These are phyloP conservation scores for Suillus weaverae DNA, from an alignment of 768 basidiomycete genomes.

Conservation along the genomic window DNA sequence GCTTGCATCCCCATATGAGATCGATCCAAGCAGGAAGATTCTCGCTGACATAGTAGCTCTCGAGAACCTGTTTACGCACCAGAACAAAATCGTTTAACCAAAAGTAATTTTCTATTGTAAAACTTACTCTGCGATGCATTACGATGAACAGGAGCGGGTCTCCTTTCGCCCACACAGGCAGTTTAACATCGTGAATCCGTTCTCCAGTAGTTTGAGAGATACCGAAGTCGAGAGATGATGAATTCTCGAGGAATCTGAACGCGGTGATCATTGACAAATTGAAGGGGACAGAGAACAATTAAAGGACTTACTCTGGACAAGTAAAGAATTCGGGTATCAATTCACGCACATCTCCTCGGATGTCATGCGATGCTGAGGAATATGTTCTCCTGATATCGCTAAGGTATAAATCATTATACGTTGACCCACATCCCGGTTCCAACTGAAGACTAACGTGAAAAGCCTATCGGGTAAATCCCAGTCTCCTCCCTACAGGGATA, in stretches of 20 bases:
- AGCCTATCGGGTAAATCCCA: conserved; percentile 92
- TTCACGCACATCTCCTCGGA: conserved; percentile 91
- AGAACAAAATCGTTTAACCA: not conserved
- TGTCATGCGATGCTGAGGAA: conserved; percentile 80
- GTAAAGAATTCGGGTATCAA: conserved; percentile 89
- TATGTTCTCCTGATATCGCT: conserved; percentile 83
- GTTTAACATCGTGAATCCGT: conserved; percentile 81
- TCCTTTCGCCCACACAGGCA: conserved; percentile 87
- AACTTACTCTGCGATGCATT: conserved; percentile 68
- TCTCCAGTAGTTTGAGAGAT: conserved; percentile 70
- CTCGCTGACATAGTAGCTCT: conserved; percentile 85
- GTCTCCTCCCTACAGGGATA: conserved; percentile 70
- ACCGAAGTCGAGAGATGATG: conserved; percentile 78
- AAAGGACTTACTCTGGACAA: conserved; percentile 65
- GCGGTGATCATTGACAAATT: conserved; percentile 2
- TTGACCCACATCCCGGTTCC: too few relatives aligned
- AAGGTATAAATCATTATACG: conserved; percentile 3
- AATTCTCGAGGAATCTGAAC: conserved; percentile 81
- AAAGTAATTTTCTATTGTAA: not conserved
- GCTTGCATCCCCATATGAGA: conserved; percentile 87
- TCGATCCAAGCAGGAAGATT: conserved; percentile 90
- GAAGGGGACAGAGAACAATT: too few relatives aligned
- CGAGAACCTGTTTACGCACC: conserved; percentile 60
- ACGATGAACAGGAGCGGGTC: conserved; percentile 83
- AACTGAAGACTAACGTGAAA: conserved; percentile 54